These are phyloP conservation scores for Carex kokanica DNA, from an alignment of 176 grass and related monocot species.

Conservation along the genomic window DNA sequence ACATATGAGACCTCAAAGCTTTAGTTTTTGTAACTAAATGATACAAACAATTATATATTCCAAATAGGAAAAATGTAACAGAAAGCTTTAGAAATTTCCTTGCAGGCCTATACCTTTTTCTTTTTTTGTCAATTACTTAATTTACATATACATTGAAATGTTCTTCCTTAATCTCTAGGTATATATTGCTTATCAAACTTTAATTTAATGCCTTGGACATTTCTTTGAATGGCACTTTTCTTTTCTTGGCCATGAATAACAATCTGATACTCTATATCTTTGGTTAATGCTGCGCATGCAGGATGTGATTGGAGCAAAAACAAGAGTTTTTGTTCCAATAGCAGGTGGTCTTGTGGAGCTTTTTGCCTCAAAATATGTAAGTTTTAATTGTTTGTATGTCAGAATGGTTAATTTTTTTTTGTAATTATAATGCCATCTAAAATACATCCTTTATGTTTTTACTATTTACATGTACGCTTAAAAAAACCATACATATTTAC, in stretches of 20 bases:
- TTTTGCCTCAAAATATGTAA: slow-evolving; percentile 57
- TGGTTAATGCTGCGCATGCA: slow-evolving; percentile 28
- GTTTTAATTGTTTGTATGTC: not conserved
- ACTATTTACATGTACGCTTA: not conserved
- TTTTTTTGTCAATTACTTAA: not conserved
- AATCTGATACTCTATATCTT: not conserved
- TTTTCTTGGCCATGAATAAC: not conserved
- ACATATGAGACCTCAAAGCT: not conserved
- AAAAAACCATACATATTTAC: not conserved
- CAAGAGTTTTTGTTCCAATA: slow-evolving; percentile 58
- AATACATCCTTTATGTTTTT: not conserved
- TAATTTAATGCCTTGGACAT: not conserved
- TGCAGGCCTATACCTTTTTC: not conserved
- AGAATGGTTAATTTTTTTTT: not conserved
- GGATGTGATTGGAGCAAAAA: slow-evolving; percentile 36
- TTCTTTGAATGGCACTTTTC: not conserved
- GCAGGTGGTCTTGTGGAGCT: slow-evolving; percentile 81
- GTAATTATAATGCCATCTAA: slow-evolving; percentile 9
- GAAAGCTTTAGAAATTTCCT: not conserved
- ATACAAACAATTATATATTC: not conserved
- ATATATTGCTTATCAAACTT: not conserved
- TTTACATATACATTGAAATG: not conserved
- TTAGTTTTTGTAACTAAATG: not conserved
- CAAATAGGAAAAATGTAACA: not conserved
- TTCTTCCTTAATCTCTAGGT: not conserved